Evolutionary conservation across 768 basidiomycete species (phyloP).

Genomic region (Termitomyces sp.): DNA sequence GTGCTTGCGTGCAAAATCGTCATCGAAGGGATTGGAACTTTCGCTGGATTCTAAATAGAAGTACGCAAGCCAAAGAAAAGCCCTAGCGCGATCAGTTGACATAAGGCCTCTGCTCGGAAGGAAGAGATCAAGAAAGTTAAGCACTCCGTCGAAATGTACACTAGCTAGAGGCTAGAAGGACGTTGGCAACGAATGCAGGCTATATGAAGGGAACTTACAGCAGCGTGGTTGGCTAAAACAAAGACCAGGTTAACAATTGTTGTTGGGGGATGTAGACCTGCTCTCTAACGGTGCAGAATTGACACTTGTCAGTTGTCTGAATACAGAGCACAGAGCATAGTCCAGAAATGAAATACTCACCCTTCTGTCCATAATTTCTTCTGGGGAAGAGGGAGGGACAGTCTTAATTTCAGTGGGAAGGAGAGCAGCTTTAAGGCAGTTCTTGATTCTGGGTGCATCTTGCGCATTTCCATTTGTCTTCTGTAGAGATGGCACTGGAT

Average conservation of each 20-base stretch:
- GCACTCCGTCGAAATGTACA: slow-evolving; percentile 66
- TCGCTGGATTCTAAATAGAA: slow-evolving; percentile 70
- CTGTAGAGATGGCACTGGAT: slow-evolving; percentile 77
- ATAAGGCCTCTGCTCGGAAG: slow-evolving; percentile 63
- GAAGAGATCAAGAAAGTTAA: slow-evolving; percentile 84
- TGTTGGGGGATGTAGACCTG: slow-evolving; percentile 67
- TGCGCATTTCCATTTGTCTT: slow-evolving; percentile 85
- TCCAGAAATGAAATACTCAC: slow-evolving; percentile 34
- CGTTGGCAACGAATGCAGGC: slow-evolving; percentile 3
- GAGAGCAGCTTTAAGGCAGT: slow-evolving; percentile 77
- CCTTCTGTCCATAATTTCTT: slow-evolving; percentile 62
- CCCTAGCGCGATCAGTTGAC: slow-evolving; percentile 67
- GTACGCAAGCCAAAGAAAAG: slow-evolving; percentile 81
- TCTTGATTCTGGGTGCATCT: slow-evolving; percentile 90
- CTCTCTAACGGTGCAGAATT: slow-evolving; percentile 34
- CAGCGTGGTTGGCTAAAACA: slow-evolving; percentile 72
- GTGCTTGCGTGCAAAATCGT: slow-evolving; percentile 51
- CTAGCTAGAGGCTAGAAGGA: slow-evolving; percentile 46
- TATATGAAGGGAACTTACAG: slow-evolving; percentile 38
- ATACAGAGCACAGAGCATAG: slow-evolving; percentile 1
- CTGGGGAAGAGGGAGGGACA: slow-evolving; percentile 65
- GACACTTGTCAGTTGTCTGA: slow-evolving; percentile 4
- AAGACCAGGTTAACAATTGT: slow-evolving; percentile 86
- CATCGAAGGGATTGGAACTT: slow-evolving; percentile 69
- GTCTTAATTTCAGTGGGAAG: slow-evolving; percentile 63